Conservation (phyloP, 139 green algal species). For the Chlorella vulgaris region DNA sequence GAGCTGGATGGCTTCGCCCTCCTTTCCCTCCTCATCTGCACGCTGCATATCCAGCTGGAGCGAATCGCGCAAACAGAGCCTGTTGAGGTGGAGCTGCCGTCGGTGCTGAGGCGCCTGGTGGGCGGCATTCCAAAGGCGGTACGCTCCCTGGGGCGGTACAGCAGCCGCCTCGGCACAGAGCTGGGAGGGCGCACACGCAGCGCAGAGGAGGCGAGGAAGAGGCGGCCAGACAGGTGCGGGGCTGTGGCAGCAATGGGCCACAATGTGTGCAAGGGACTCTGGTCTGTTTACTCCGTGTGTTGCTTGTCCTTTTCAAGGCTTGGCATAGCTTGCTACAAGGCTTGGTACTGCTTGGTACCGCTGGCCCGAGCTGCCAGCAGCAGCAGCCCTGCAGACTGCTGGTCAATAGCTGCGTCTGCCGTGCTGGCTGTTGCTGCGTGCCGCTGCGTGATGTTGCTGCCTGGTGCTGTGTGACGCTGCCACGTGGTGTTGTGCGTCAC, state of each 20-base stretch:
- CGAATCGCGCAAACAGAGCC: conserved; percentile 43
- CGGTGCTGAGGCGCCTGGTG: conserved; percentile 17
- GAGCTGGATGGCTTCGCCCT: conserved; percentile 59
- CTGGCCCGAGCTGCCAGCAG: too few relatives aligned
- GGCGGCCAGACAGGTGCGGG: conserved; percentile 28
- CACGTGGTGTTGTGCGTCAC: too few relatives aligned
- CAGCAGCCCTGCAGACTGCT: too few relatives aligned
- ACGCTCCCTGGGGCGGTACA: conserved; percentile 24
- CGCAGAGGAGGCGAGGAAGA: not conserved
- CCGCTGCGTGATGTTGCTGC: too few relatives aligned
- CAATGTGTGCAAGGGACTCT: not conserved
- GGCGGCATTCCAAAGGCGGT: conserved; percentile 2
- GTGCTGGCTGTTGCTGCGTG: too few relatives aligned
- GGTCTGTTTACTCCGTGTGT: not conserved
- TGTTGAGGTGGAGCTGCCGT: conserved; percentile 37
- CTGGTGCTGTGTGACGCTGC: too few relatives aligned
- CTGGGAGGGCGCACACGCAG: conserved; percentile 18
- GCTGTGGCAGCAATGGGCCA: not conserved
- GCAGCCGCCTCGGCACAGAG: conserved; percentile 18
- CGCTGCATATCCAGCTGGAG: conserved; percentile 66
- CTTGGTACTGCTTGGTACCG: too few relatives aligned
- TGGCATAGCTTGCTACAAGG: too few relatives aligned
- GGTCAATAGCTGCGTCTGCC: too few relatives aligned
- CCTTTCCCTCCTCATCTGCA: conserved; percentile 51
- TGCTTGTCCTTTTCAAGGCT: too few relatives aligned